Evolutionary conservation across 139 green algal species (phyloP), one percentile per base, ranked within the genome.

Genomic region (Pseudopediastrum boryanum): DNA sequence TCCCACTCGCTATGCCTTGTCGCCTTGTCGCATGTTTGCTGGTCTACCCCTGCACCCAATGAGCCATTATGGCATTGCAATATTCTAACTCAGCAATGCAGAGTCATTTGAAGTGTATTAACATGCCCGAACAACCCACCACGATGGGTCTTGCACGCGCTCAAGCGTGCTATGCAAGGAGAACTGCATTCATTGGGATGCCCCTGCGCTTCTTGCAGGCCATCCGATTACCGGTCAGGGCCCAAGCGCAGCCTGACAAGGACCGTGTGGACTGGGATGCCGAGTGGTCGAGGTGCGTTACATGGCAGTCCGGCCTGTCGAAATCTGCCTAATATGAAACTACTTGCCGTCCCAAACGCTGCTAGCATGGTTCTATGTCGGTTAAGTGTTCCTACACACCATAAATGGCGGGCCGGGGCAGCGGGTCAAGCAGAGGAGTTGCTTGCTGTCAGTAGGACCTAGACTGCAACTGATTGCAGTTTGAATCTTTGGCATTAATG

Each of bases 191-290:
- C n/a, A n/a, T n/a, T n/a, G n/a, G n/a, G 46, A 12, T 16, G 46
- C 46, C 46, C 12, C 46, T 56, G 46, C 25, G 61, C 61, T 2
- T 50, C 19, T 36, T 69, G 61, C 61, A 43, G 61, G 7, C 4
- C 7, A 33, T 42, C 35, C 61, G 35, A 41, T 35, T 69, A 23
- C 4, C 35, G 12, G 61, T 69, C 2, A 12, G 61, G 27, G 61
- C 61, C 44, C 35, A 42, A 16, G 19, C 43, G 29, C 27, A 48
- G 4, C 1, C 36, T n/a, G 35, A 36, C 61, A 69, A 36, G 61
- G 61, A 31, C 27, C n/a, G 38, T 21, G 73, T 80, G 12, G 74
- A 80, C 44, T 80, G 74, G 74, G 74, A 80, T 21, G 52, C 25
- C 4, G 74, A 80, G 31, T 80, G 74, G 74, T 66, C 21, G 33